Evolutionary conservation across 1,284 basidiomycete genomes (phyloP).

Genomic region (Ceratobasidium sp.): DNA sequence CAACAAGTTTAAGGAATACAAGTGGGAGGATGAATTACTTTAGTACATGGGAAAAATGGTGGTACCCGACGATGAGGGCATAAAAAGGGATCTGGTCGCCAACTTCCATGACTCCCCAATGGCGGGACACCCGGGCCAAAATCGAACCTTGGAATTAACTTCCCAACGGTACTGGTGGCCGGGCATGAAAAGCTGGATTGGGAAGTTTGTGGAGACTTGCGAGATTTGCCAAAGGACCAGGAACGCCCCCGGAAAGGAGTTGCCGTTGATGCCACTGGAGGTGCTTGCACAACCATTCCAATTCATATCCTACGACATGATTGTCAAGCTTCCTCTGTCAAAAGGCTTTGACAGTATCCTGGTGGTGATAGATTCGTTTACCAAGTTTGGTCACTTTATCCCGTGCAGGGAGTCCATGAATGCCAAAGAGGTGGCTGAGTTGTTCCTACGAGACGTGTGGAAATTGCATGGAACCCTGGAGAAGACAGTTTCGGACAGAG

Average conservation of each 20-base stretch:
- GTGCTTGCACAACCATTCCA: conserved; percentile 50
- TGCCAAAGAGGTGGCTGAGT: conserved; percentile 6
- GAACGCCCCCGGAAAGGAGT: conserved; percentile 53
- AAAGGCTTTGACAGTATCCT: conserved; percentile 52
- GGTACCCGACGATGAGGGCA: conserved; percentile 44
- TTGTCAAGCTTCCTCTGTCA: conserved; percentile 51
- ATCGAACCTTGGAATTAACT: conserved; percentile 36
- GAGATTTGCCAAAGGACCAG: conserved; percentile 48
- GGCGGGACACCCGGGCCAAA: conserved; percentile 42
- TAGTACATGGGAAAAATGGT: conserved; percentile 7
- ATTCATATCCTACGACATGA: conserved; percentile 53
- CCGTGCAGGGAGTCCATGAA: conserved; percentile 45
- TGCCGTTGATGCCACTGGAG: conserved; percentile 45
- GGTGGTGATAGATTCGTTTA: conserved; percentile 53
- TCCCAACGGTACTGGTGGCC: conserved; percentile 46
- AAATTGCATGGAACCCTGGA: conserved; percentile 45
- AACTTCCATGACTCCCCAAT: conserved; percentile 36
- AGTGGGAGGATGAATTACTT: conserved; percentile 20
- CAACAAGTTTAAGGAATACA: neutral
- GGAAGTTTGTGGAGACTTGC: conserved; percentile 47
- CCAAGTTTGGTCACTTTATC: conserved; percentile 53
- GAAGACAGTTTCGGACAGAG: conserved; percentile 49
- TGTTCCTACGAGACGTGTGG: conserved; percentile 4
- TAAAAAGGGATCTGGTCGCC: neutral
- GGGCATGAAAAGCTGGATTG: conserved; percentile 33